Conservation (phyloP, 1,139 yeast species). For the Scheffersomyces insectosa region DNA sequence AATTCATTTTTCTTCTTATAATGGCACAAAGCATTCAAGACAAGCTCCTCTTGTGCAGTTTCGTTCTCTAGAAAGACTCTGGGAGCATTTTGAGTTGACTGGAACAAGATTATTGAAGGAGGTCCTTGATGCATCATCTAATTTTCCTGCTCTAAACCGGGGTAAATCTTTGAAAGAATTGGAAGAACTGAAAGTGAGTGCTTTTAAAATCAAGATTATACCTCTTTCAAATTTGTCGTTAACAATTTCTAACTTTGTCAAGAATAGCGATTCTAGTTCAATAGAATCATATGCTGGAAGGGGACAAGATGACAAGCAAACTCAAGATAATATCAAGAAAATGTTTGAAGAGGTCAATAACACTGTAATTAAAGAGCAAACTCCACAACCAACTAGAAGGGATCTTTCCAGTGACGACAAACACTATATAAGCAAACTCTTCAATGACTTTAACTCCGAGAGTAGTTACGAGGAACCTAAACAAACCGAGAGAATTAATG, state of each 20-base stretch:
- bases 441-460: slow-evolving; percentile 18
- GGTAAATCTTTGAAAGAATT: slow-evolving; percentile 39
- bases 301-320: slow-evolving; percentile 3
- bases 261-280: slow-evolving; percentile 39
- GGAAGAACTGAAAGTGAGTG: slow-evolving; percentile 20
- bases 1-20: slow-evolving; percentile 30
- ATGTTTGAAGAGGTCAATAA: slow-evolving; percentile 22
- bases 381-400: slow-evolving; percentile 1
- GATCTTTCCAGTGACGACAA: slow-evolving; percentile 10
- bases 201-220: slow-evolving; percentile 30
- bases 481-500: no score
- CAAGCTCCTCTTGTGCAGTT: slow-evolving; percentile 46
- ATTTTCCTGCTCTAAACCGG: slow-evolving; percentile 29
- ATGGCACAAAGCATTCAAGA: slow-evolving; percentile 35
- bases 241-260: slow-evolving; percentile 54
- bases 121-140: slow-evolving; percentile 25
- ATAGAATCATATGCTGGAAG: slow-evolving; percentile 49
- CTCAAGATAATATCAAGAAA: slow-evolving; percentile 14
- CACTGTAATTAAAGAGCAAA: slow-evolving; percentile 3
- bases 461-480: no score
- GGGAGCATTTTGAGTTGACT: slow-evolving; percentile 24
- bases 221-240: slow-evolving; percentile 54
- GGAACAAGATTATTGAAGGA: slow-evolving; percentile 37
- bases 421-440: slow-evolving; percentile 20
- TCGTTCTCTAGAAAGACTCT: slow-evolving; percentile 41